phyloP scores from a whole-genome alignment of 495 filamentous ascomycete genomes.

The Aspergillus coremiiformis region DNA sequence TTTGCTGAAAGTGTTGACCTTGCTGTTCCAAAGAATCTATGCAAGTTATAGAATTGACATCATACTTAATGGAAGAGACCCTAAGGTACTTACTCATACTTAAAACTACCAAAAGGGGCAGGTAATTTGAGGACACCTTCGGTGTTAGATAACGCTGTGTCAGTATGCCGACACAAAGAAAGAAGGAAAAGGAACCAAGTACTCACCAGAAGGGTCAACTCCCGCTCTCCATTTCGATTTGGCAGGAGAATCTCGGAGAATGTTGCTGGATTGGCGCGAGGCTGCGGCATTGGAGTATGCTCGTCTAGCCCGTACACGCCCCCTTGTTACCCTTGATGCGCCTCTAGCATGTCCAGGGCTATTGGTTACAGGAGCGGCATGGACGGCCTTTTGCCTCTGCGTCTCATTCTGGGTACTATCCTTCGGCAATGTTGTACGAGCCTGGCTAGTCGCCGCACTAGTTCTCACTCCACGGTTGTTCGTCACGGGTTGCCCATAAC shows the following conservation, averaged over 20 bases:
- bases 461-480: neutral
- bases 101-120: constrained; percentile 15
- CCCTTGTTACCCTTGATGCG: neutral
- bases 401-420: neutral
- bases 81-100: constrained; percentile 17
- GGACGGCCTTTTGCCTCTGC: neutral
- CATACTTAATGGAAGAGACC: neutral
- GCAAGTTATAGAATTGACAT: neutral
- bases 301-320: constrained; percentile 1
- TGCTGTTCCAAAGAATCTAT: constrained; percentile 18
- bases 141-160: neutral
- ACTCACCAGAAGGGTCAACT: constrained; percentile 12
- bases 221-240: constrained; percentile 21
- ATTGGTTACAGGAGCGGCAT: neutral
- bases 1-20: constrained; percentile 1
- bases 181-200: neutral
- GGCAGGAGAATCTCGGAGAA: constrained; percentile 17
- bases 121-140: constrained; percentile 12
- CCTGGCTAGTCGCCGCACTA: neutral
- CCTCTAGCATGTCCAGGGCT: neutral
- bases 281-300: neutral
- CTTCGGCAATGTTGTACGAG: neutral
- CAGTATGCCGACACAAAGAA: neutral
- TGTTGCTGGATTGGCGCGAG: constrained; percentile 2
- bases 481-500: constrained; percentile 6